phyloP scores from a whole-genome alignment of 1,139 yeast species.

The Pichia terricola region DNA sequence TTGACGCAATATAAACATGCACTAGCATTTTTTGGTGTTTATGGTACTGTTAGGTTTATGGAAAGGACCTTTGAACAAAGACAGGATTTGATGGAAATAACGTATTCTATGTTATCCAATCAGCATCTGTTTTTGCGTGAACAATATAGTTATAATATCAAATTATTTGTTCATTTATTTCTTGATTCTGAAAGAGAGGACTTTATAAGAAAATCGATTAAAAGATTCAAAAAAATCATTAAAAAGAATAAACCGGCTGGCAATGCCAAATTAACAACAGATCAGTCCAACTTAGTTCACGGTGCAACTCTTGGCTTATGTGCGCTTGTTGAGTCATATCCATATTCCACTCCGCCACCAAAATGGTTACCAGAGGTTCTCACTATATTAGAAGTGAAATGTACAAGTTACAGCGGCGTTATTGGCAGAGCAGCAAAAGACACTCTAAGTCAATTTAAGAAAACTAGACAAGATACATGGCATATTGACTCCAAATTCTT shows the following conservation, averaged over 20 bases:
- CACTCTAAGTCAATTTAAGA: slow-evolving; percentile 74
- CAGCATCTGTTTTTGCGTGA: slow-evolving; percentile 69
- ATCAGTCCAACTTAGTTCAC: slow-evolving; percentile 45
- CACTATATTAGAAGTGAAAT: slow-evolving; percentile 57
- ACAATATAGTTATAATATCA: slow-evolving; percentile 62
- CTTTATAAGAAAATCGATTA: slow-evolving; percentile 29
- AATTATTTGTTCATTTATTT: slow-evolving; percentile 78
- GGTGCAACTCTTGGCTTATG: slow-evolving; percentile 89
- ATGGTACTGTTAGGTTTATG: slow-evolving; percentile 65
- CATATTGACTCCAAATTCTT: slow-evolving; percentile 76
- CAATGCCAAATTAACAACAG: slow-evolving; percentile 24
- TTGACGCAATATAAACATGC: slow-evolving; percentile 64
- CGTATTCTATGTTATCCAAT: slow-evolving; percentile 49
- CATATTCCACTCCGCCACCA: slow-evolving; percentile 89
- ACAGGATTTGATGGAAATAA: slow-evolving; percentile 39
- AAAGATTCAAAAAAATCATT: slow-evolving; percentile 31
- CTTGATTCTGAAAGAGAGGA: slow-evolving; percentile 44
- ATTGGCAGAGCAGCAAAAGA: slow-evolving; percentile 83
- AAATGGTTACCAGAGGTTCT: slow-evolving; percentile 75
- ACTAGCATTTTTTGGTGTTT: slow-evolving; percentile 62
- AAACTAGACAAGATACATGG: slow-evolving; percentile 95
- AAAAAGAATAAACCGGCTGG: slow-evolving; percentile 24
- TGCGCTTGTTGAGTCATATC: slow-evolving; percentile 81
- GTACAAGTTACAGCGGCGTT: slow-evolving; percentile 63
- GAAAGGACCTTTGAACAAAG: slow-evolving; percentile 43